Evolutionary conservation across 345 rosid species (phyloP).

Genomic region (Mangifera indica): DNA sequence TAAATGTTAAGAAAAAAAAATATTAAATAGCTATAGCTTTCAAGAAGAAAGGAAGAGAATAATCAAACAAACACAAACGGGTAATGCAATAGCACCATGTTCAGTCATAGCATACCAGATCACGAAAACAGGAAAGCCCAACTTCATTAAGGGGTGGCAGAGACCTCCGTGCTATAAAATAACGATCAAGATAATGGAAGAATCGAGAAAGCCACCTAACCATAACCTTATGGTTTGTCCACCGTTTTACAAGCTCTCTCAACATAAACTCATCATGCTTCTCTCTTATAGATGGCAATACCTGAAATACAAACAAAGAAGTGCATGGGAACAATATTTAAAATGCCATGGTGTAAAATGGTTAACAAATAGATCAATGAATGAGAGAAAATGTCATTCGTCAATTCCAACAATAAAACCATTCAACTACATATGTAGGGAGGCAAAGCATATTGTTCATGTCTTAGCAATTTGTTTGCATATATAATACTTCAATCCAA

Average conservation of each 20-base stretch:
- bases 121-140: conserved; percentile 58
- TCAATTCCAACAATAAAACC: not conserved
- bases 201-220: conserved; percentile 57
- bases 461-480: not conserved
- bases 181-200: conserved; percentile 57
- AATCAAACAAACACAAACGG: not conserved
- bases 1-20: not conserved
- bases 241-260: conserved; percentile 54
- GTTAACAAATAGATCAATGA: not conserved
- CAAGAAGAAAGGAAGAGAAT: not conserved
- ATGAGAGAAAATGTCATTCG: not conserved
- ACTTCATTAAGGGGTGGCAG: conserved; percentile 51
- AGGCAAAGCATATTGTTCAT: not conserved
- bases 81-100: not conserved
- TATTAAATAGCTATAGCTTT: not conserved
- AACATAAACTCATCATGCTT: conserved; percentile 64
- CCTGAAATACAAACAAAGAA: conserved; percentile 31
- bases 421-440: not conserved
- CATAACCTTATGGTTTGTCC: conserved; percentile 62
- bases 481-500: not conserved
- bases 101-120: conserved; percentile 39
- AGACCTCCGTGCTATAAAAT: conserved; percentile 48
- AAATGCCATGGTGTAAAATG: not conserved
- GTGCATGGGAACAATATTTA: not conserved
- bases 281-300: conserved; percentile 49